A percentile compares a stretch with the other conserved stretches of the same genome.
Conservation (phyloP, 1,284 basidiomycete genomes). For the Sphagnurus paluster region DNA sequence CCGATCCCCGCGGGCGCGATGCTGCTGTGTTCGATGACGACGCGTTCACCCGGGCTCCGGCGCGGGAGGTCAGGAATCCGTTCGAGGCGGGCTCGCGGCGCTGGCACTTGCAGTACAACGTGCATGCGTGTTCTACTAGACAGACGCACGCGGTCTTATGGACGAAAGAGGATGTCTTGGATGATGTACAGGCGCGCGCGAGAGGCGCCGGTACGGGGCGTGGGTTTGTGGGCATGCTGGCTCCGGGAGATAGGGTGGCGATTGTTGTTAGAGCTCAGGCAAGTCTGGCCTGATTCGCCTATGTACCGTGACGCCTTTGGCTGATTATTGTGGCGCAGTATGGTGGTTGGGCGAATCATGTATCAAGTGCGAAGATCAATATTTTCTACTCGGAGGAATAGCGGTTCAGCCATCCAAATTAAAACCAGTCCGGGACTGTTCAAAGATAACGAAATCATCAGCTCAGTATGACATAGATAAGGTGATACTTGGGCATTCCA, state of each 20-base stretch:
- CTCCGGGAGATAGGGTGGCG: constrained; percentile 28
- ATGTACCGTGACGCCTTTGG: too few species aligned
- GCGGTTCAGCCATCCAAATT: too few species aligned
- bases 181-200: constrained; percentile 9
- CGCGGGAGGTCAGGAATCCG: constrained; percentile 7
- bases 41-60: neutral
- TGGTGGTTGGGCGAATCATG: too few species aligned
- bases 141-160: constrained; percentile 21
- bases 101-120: constrained; percentile 26
- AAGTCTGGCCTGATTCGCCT: constrained; percentile 1
- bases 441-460: too few species aligned
- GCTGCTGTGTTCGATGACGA: constrained; percentile 1
- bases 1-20: neutral
- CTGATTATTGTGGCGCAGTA: too few species aligned
- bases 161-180: constrained; percentile 10
- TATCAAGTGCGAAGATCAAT: too few species aligned
- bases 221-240: constrained; percentile 24
- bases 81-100: neutral
- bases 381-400: too few species aligned
- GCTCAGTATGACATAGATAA: too few species aligned
- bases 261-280: constrained; percentile 30
- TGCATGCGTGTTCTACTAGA: constrained; percentile 17
- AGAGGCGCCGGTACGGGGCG: constrained; percentile 19
- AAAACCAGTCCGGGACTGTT: too few species aligned
- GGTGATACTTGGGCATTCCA: too few species aligned